Conservation (phyloP, 2,329 filamentous ascomycete species). For the Claviceps africana region DNA sequence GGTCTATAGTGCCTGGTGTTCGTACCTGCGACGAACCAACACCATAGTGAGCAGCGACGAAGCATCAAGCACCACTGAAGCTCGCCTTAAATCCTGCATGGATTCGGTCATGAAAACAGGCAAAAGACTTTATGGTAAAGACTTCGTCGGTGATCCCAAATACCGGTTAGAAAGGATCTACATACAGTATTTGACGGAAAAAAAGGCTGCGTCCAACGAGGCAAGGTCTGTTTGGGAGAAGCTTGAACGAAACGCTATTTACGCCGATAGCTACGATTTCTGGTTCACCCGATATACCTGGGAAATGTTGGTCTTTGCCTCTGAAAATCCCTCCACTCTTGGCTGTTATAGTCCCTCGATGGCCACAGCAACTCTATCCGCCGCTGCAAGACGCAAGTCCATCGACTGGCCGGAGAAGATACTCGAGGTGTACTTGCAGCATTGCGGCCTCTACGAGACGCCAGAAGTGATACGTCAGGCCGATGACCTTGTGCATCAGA, state of each 20-base stretch:
- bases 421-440: slow-evolving; percentile 58
- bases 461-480: slow-evolving; percentile 61
- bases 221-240: slow-evolving; percentile 67
- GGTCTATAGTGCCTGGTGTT: slow-evolving; percentile 89
- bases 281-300: slow-evolving; percentile 88
- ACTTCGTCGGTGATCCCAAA: slow-evolving; percentile 72
- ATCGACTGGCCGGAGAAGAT: slow-evolving; percentile 68
- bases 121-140: slow-evolving; percentile 56
- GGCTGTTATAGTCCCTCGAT: slow-evolving; percentile 44
- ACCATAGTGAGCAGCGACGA: slow-evolving; percentile 66
- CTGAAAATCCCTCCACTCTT: slow-evolving; percentile 33
- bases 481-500: slow-evolving; percentile 58
- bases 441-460: slow-evolving; percentile 83
- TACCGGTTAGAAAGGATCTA: slow-evolving; percentile 85
- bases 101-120: slow-evolving; percentile 75
- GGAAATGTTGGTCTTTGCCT: slow-evolving; percentile 59
- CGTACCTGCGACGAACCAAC: slow-evolving; percentile 75
- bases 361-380: slow-evolving; percentile 63
- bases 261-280: slow-evolving; percentile 75
- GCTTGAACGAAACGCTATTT: slow-evolving; percentile 46
- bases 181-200: slow-evolving; percentile 81
- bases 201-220: slow-evolving; percentile 60
- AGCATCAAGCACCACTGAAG: slow-evolving; percentile 76
- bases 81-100: slow-evolving; percentile 72
- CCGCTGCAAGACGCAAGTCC: slow-evolving; percentile 47